A percentile compares a stretch with the other conserved stretches of the same genome.
Conservation (phyloP, 257 asterid genomes). For the Nicotiana obtusifolia region DNA sequence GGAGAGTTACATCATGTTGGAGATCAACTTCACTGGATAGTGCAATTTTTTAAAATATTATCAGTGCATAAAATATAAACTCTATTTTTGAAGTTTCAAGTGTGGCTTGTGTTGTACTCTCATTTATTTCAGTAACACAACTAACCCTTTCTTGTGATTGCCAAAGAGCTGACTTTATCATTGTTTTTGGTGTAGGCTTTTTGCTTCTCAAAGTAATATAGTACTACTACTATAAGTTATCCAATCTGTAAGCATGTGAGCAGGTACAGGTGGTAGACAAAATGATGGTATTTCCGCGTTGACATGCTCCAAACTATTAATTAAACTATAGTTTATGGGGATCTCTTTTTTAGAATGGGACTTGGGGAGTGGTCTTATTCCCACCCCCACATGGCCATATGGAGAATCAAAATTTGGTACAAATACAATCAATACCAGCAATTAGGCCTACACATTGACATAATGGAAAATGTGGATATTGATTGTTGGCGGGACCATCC, state of each 20-base stretch:
- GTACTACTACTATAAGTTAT: background rate
- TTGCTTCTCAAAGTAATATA: background rate
- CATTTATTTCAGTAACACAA: background rate
- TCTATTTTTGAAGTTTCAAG: background rate
- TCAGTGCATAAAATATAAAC: background rate
- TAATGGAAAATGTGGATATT: background rate
- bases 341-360: background rate
- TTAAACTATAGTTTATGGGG: background rate
- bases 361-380: background rate
- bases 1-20: background rate
- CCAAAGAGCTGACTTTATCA: background rate
- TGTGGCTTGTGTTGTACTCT: background rate
- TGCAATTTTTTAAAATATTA: too few species aligned
- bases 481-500: background rate
- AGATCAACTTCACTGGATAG: too few species aligned
- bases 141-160: background rate
- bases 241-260: slow-evolving; percentile 4
- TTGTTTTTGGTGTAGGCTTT: background rate
- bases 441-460: background rate
- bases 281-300: background rate
- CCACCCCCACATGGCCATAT: slow-evolving; percentile 1
- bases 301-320: slow-evolving; percentile 2
- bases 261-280: background rate
- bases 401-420: background rate
- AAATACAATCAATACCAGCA: background rate